phyloP scores from a whole-genome alignment of 768 basidiomycete genomes.

The Boletus speciosus region DNA sequence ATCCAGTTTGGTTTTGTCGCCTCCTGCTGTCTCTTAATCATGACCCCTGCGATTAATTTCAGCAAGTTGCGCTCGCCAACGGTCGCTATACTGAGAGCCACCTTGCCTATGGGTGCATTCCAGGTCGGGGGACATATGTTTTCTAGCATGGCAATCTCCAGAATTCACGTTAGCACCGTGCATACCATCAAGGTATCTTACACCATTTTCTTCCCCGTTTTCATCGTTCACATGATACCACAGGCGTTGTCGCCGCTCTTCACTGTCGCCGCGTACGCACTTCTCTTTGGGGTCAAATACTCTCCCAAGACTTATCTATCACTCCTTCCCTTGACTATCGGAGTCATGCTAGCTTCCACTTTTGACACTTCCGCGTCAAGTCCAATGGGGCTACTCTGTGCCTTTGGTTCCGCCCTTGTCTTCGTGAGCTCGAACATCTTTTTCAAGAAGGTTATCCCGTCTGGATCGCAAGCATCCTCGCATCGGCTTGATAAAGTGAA shows the following conservation, averaged over 20 bases:
- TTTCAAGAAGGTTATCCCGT: constrained; percentile 97
- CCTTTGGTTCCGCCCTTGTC: constrained; percentile 93
- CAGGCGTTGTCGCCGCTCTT: constrained; percentile 96
- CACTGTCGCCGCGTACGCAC: constrained; percentile 93
- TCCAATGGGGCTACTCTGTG: constrained; percentile 82
- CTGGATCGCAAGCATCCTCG: constrained; percentile 43
- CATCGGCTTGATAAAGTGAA: constrained; percentile 97
- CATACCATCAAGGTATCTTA: constrained; percentile 92
- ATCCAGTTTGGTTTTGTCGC: constrained; percentile 97
- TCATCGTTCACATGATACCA: constrained; percentile 1
- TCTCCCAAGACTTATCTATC: constrained; percentile 88
- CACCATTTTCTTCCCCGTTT: background rate
- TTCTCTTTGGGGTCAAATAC: constrained; percentile 92
- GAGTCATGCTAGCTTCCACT: constrained; percentile 97
- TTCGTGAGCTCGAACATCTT: constrained; percentile 99
- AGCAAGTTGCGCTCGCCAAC: constrained; percentile 70
- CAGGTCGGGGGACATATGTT: constrained; percentile 98
- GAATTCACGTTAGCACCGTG: constrained; percentile 95
- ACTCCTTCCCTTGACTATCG: constrained; percentile 89
- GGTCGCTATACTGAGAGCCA: constrained; percentile 66
- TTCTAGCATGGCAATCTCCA: constrained; percentile 93
- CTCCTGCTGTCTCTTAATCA: constrained; percentile 78
- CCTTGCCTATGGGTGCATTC: constrained; percentile 94
- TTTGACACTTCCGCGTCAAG: constrained; percentile 91
- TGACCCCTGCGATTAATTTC: constrained; percentile 69